Conservation (phyloP, 495 filamentous ascomycete genomes). For the Aspergillus avenaceus region DNA sequence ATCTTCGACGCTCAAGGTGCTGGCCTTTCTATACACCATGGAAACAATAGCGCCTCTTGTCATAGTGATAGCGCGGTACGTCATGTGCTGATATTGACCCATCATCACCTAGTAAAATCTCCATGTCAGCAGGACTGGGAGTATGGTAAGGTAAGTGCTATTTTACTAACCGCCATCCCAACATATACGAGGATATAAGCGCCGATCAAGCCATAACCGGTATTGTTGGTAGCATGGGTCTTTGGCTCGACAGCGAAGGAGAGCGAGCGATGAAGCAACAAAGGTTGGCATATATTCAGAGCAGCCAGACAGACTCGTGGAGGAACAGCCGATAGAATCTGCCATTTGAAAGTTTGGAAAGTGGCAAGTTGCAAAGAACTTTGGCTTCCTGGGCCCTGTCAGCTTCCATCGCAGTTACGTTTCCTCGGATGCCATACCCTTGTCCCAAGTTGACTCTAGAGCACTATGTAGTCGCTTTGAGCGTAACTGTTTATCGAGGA, state of each 20-base stretch:
- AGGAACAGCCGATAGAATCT: constrained; percentile 43
- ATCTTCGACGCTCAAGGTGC: constrained; percentile 32
- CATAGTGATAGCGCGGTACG: constrained; percentile 57
- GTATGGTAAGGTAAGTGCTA: constrained; percentile 36
- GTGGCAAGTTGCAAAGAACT: constrained; percentile 8
- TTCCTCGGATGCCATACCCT: constrained; percentile 7
- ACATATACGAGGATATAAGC: constrained; percentile 58
- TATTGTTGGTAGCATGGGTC: constrained; percentile 36
- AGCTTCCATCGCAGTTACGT: background rate
- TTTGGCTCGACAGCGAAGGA: constrained; percentile 41
- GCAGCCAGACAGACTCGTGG: constrained; percentile 53
- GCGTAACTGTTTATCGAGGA: constrained; percentile 40
- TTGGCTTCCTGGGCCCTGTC: constrained; percentile 3
- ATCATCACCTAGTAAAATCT: constrained; percentile 29
- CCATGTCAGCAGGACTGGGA: constrained; percentile 17
- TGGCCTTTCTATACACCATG: constrained; percentile 52
- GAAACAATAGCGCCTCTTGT: constrained; percentile 53
- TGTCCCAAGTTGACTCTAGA: constrained; percentile 32
- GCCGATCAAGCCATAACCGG: constrained; percentile 63
- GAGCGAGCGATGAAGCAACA: constrained; percentile 54
- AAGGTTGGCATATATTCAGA: constrained; percentile 60
- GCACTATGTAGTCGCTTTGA: constrained; percentile 34
- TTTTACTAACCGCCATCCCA: constrained; percentile 59
- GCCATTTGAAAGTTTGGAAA: constrained; percentile 43
- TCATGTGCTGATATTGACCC: constrained; percentile 52